phyloP scores from a whole-genome alignment of 2,329 filamentous ascomycete species.

The Sphaerulina vaccinii region DNA sequence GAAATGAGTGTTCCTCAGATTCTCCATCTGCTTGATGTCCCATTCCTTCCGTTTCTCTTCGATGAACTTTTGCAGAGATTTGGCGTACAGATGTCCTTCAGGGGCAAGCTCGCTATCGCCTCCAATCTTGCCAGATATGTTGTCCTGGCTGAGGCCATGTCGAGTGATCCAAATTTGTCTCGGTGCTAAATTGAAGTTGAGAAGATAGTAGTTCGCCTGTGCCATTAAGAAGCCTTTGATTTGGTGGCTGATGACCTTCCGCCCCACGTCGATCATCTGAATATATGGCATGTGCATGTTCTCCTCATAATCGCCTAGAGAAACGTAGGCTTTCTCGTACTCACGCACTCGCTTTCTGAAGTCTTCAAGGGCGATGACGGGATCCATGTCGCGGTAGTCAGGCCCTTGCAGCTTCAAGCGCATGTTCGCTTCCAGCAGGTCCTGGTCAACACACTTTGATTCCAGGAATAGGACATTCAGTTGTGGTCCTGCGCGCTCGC shows the following conservation, averaged over 20 bases:
- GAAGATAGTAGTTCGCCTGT: constrained; percentile 89
- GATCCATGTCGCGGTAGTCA: constrained; percentile 94
- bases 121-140: constrained; percentile 82
- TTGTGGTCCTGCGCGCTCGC: constrained; percentile 74
- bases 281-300: constrained; percentile 90
- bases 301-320: constrained; percentile 76
- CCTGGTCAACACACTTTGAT: constrained; percentile 83
- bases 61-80: constrained; percentile 79
- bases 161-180: constrained; percentile 98
- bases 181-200: constrained; percentile 94
- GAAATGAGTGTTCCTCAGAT: constrained; percentile 72
- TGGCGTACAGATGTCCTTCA: constrained; percentile 75
- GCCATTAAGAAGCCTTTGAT: constrained; percentile 88
- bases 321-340: constrained; percentile 91
- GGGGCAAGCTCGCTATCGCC: constrained; percentile 83
- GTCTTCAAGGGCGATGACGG: constrained; percentile 76
- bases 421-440: constrained; percentile 91
- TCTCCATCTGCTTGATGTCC: constrained; percentile 78
- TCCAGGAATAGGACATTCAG: constrained; percentile 94
- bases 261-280: constrained; percentile 94
- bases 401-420: constrained; percentile 92
- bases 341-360: constrained; percentile 90
- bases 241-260: constrained; percentile 88
- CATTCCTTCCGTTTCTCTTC: constrained; percentile 76
- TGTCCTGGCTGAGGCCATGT: constrained; percentile 88